Evolutionary conservation across 257 asterid species (phyloP), one percentile per base, ranked within the genome.

Genomic region (Nicotiana knightiana): DNA sequence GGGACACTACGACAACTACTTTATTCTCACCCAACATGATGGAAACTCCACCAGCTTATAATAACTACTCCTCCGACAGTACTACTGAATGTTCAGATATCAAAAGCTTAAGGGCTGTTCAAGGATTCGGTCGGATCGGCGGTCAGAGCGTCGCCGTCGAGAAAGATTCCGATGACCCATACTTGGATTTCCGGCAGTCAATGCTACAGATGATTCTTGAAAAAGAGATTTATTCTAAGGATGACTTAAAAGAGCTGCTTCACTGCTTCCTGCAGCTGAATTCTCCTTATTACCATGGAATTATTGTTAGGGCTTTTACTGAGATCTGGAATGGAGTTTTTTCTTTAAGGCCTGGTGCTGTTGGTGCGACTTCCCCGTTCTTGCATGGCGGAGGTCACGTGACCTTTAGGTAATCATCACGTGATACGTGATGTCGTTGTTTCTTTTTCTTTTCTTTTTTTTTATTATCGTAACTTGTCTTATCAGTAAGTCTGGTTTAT

Each of bases 121-220:
- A 91, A 73, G 97, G 97, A 1, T 91, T 92, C 79, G 97, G 97
- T 2, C 84, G 88, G 54, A 87, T 92, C 53, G 93, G 93, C 35
- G 91, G 93, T 3, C 88, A 88, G 81, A 94, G 97, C 53, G 91
- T 93, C 62, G 98, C 97, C 32, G 97, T 93, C 64, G 98, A 93
- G 90, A 92, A 93, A 12, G 98, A 93, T 0, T 92, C 98, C 57
- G 95, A 93, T 66, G 98, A 95, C 83, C 98, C 98, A 0, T 95
- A 95, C n/a, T 85, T 89, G 2, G 99, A 95, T 37, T 95, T 95
- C 85, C 94, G 95, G 11, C 94, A 91, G 55, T 95, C 99, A 2
- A 95, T 95, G 99, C 89, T 95, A 66, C 98, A 95, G 87, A 95
- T 95, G 99, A 93, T 93, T 11, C 78, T 95, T 59, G 98, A 95